A percentile compares a stretch with the other conserved stretches of the same genome.
phyloP scores from a whole-genome alignment of 2,329 filamentous ascomycete genomes.

The Xylaria sp. region DNA sequence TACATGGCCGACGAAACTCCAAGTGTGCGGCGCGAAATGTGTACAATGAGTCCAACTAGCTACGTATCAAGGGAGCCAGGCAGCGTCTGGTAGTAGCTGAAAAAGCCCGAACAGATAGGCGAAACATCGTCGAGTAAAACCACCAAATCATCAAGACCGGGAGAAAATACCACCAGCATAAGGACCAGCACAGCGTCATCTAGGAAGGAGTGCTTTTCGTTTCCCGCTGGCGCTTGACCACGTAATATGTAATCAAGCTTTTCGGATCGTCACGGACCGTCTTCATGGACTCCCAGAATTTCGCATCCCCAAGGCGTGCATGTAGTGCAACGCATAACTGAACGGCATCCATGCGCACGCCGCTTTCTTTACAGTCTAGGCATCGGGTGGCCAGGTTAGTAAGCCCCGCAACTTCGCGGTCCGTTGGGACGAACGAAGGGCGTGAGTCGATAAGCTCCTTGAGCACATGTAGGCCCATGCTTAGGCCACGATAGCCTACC shows the following conservation, averaged over 20 bases:
- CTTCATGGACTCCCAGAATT: conserved; percentile 76
- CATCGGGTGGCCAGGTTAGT: conserved; percentile 65
- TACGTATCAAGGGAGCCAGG: background rate
- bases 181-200: conserved; percentile 28
- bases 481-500: conserved; percentile 63
- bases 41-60: conserved; percentile 5
- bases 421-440: conserved; percentile 60
- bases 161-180: conserved; percentile 28
- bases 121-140: conserved; percentile 3
- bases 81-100: background rate
- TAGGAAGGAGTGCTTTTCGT: conserved; percentile 35
- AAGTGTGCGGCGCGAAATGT: background rate
- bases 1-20: conserved; percentile 6
- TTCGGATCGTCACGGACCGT: conserved; percentile 76
- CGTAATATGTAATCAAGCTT: conserved; percentile 83
- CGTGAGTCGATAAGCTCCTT: conserved; percentile 66
- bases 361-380: conserved; percentile 69
- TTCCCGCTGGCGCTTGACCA: conserved; percentile 76
- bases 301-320: conserved; percentile 66
- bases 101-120: conserved; percentile 1
- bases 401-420: conserved; percentile 63
- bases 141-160: conserved; percentile 18
- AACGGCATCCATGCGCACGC: conserved; percentile 79
- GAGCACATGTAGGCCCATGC: conserved; percentile 73
- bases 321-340: conserved; percentile 81